Conservation (phyloP, 176 grass and related monocot species). For the Eragrostis curvula region DNA sequence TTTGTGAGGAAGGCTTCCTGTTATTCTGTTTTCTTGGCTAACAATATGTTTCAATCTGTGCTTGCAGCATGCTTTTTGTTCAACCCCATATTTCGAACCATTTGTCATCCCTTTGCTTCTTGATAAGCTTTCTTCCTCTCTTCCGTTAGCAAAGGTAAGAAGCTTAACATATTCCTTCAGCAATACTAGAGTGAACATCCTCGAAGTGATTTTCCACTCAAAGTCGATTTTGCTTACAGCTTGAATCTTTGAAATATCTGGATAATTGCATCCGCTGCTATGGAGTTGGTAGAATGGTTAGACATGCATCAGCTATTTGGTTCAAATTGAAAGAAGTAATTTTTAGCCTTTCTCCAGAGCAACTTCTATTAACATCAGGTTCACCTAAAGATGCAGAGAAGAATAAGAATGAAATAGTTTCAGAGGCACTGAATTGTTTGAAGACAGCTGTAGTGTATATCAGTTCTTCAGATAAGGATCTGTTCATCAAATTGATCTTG, state of each 20-base stretch:
- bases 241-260: constrained; percentile 98
- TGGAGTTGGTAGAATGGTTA: constrained; percentile 76
- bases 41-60: constrained; percentile 45
- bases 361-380: constrained; percentile 46
- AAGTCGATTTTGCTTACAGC: constrained; percentile 52
- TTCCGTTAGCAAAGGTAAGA: constrained; percentile 88
- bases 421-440: constrained; percentile 78
- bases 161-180: constrained; percentile 13
- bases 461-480: constrained; percentile 63
- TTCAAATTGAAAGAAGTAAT: constrained; percentile 78
- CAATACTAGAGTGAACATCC: constrained; percentile 34
- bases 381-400: constrained; percentile 51
- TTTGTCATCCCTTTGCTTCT: constrained; percentile 86
- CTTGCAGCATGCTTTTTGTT: constrained; percentile 83
- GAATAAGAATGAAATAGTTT: constrained; percentile 66
- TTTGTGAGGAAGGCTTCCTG: constrained; percentile 5
- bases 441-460: constrained; percentile 58
- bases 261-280: constrained; percentile 75
- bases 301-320: constrained; percentile 74
- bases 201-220: constrained; percentile 11
- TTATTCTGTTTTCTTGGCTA: constrained; percentile 36
- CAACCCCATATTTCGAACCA: constrained; percentile 73
- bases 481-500: constrained; percentile 78
- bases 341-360: constrained; percentile 62
- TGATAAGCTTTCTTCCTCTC: constrained; percentile 83